phyloP scores from a whole-genome alignment of 352 stramenopile genomes.

The Globisporangium sylvaticum region DNA sequence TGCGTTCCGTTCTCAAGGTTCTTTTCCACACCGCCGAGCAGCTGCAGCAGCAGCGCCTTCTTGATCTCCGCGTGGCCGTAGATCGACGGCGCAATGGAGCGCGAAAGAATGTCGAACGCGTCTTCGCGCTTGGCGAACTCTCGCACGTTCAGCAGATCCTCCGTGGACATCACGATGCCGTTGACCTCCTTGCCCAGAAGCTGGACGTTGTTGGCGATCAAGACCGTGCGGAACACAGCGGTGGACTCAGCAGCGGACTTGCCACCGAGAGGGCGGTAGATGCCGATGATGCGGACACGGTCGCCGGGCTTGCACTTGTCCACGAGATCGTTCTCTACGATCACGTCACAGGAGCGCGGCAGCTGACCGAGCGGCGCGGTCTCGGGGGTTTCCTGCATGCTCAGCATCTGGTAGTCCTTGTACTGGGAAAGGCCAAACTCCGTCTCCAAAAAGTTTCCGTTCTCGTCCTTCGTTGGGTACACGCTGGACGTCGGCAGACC shows the following conservation, averaged over 20 bases:
- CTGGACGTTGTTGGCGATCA: constrained; percentile 96
- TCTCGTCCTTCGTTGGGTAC: constrained; percentile 95
- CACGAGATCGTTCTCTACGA: constrained; percentile 98
- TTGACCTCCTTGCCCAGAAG: constrained; percentile 92
- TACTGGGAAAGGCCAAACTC: constrained; percentile 98
- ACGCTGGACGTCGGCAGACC: constrained; percentile 84
- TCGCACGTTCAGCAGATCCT: constrained; percentile 93
- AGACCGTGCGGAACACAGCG: constrained; percentile 94
- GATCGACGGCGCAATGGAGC: constrained; percentile 96
- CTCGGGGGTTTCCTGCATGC: constrained; percentile 90
- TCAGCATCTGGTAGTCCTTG: constrained; percentile 97
- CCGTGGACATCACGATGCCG: constrained; percentile 88
- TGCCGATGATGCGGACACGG: constrained; percentile 92
- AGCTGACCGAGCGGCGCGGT: constrained; percentile 95
- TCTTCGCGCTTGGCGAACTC: constrained; percentile 90
- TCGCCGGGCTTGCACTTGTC: constrained; percentile 99
- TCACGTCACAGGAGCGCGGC: constrained; percentile 95
- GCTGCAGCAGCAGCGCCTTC: constrained; percentile 81
- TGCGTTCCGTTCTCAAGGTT: constrained; percentile 99
- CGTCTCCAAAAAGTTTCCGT: constrained; percentile 96
- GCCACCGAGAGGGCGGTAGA: constrained; percentile 91
- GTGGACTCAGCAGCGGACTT: constrained; percentile 72
- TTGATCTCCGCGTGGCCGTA: constrained; percentile 99
- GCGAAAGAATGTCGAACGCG: constrained; percentile 90
- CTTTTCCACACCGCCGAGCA: constrained; percentile 92